A percentile compares a stretch with the other conserved stretches of the same genome.
Evolutionary conservation across 768 basidiomycete species (phyloP).

Genomic region (Tricholoma furcatifolium): DNA sequence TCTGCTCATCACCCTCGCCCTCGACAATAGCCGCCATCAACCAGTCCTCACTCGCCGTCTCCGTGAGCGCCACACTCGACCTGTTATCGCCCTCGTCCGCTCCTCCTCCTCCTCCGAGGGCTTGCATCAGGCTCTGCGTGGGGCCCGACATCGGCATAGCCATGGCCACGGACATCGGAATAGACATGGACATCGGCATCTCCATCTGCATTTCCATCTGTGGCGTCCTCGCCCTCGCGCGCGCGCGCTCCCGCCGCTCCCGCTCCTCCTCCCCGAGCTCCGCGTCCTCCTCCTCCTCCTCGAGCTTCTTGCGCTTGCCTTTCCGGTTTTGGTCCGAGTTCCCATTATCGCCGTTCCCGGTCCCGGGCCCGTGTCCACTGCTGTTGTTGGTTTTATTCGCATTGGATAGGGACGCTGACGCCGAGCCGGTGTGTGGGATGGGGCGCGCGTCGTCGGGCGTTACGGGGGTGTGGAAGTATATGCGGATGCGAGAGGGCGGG

Average conservation of each 20-base stretch:
- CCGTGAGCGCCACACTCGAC: slow-evolving; percentile 62
- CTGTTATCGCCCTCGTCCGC: slow-evolving; percentile 46
- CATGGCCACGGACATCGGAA: neutral
- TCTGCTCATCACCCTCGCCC: slow-evolving; percentile 53
- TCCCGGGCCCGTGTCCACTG: too few species aligned
- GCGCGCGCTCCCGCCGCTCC: slow-evolving; percentile 64
- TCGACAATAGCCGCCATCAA: slow-evolving; percentile 85
- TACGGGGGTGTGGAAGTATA: slow-evolving; percentile 91
- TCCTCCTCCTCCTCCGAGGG: neutral
- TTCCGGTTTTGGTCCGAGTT: slow-evolving; percentile 72
- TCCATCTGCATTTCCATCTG: slow-evolving; percentile 25
- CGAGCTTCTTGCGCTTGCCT: slow-evolving; percentile 86
- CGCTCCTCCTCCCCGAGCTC: slow-evolving; percentile 29
- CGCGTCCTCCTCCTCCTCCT: slow-evolving; percentile 81
- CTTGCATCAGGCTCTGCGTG: too few species aligned
- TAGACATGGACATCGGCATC: neutral
- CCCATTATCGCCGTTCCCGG: too few species aligned
- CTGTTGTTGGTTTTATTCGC: slow-evolving; percentile 17
- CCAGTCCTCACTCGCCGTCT: slow-evolving; percentile 84
- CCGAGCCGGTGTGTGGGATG: slow-evolving; percentile 58
- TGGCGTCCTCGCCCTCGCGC: slow-evolving; percentile 73
- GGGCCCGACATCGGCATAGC: too few species aligned
- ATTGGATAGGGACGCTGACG: slow-evolving; percentile 37
- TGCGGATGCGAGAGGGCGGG: slow-evolving; percentile 79
- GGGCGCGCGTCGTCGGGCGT: slow-evolving; percentile 78